A percentile compares a stretch with the other conserved stretches of the same genome.
Evolutionary conservation across 345 rosid genomes (phyloP).

Genomic region (Xanthoceras sorbifolium): DNA sequence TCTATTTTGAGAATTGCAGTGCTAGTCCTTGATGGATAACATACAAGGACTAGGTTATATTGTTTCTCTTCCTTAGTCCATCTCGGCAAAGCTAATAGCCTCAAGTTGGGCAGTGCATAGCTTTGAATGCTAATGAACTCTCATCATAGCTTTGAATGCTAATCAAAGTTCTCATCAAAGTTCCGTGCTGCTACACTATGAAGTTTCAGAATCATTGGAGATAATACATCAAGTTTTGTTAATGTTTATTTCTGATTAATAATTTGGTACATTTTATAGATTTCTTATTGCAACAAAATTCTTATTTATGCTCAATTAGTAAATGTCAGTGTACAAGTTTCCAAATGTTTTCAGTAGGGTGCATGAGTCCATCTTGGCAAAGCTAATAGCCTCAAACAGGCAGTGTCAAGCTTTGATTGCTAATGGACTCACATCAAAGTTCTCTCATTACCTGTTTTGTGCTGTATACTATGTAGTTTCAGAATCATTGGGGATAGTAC

Average conservation of each 20-base stretch:
- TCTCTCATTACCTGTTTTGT: constrained; percentile 18
- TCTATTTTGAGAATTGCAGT: no score
- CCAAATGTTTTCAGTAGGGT: not conserved
- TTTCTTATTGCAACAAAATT: not conserved
- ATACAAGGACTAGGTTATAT: not conserved
- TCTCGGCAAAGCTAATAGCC: constrained; percentile 66
- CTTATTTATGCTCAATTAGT: not conserved
- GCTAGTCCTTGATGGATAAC: no score
- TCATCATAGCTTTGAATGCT: constrained; percentile 53
- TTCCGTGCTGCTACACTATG: constrained; percentile 20
- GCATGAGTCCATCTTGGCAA: constrained; percentile 49
- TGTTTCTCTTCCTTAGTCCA: constrained; percentile 31
- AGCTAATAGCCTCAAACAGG: constrained; percentile 41
- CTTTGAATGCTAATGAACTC: constrained; percentile 59
- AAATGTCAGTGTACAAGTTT: not conserved
- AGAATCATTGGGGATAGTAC: constrained; percentile 30
- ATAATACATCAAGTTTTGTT: constrained; percentile 7
- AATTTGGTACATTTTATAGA: not conserved
- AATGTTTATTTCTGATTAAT: not conserved
- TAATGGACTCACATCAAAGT: constrained; percentile 44
- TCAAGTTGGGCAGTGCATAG: constrained; percentile 31
- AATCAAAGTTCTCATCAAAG: constrained; percentile 21
- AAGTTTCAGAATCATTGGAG: constrained; percentile 29
- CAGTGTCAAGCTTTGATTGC: constrained; percentile 51
- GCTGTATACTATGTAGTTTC: constrained; percentile 17